Percentiles rank a stretch among this genome's conserved stretches.
These are phyloP conservation scores for Lasiosphaeriaceae sp. DNA, from an alignment of 495 filamentous ascomycete genomes.

Conservation along the genomic window DNA sequence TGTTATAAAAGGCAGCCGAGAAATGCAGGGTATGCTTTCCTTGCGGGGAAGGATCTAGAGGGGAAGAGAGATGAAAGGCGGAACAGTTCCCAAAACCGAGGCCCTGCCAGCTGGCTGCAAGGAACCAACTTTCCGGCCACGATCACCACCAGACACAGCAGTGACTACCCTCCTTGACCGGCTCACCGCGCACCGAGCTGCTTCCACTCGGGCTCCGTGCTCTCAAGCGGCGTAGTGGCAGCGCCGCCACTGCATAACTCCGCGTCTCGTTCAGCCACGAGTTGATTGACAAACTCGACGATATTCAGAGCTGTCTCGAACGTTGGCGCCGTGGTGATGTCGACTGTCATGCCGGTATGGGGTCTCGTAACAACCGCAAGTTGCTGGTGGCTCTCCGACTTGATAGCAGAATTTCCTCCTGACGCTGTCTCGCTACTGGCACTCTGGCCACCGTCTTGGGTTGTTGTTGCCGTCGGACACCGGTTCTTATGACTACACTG, in stretches of 20 bases:
- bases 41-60: no score
- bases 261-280: conserved; percentile 12
- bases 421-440: not conserved
- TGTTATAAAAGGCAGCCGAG: no score
- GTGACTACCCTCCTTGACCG: not conserved
- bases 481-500: conserved; percentile 12
- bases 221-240: conserved; percentile 8
- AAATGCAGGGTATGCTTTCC: no score
- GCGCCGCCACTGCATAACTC: conserved; percentile 9
- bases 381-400: no score
- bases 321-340: conserved; percentile 14
- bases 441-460: not conserved
- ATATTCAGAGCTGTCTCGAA: conserved; percentile 25
- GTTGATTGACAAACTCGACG: conserved; percentile 17
- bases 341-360: conserved; percentile 12
- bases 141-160: no score
- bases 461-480: not conserved
- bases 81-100: no score
- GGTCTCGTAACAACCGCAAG: not conserved
- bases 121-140: no score
- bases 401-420: no score
- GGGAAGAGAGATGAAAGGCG: no score
- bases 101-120: no score
- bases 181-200: not conserved
- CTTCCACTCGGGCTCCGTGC: conserved; percentile 4